Percentiles rank a stretch among this genome's conserved stretches.
These are phyloP conservation scores for Ophiognomonia clavigignenti-juglandacearum DNA, from an alignment of 2,329 filamentous ascomycete species.

Conservation along the genomic window DNA sequence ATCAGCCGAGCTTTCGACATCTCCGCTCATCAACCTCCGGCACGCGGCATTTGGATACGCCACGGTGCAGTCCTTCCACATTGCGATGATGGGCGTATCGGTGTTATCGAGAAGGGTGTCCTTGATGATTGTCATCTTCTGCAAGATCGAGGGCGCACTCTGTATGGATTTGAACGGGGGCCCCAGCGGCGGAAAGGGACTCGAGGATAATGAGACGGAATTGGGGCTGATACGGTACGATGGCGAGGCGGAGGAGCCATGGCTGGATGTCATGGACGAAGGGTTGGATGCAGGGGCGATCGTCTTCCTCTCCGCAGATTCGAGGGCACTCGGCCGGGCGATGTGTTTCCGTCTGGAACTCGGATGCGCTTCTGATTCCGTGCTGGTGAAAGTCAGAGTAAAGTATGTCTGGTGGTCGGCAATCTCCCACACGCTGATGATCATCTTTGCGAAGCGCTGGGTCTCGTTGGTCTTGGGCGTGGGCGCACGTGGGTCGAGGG, in stretches of 20 bases:
- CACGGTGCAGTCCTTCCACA: slow-evolving; percentile 77
- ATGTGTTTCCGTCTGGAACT: slow-evolving; percentile 31
- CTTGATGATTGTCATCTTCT: slow-evolving; percentile 71
- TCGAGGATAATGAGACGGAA: slow-evolving; percentile 46
- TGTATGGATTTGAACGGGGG: slow-evolving; percentile 55
- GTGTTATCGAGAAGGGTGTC: slow-evolving; percentile 73
- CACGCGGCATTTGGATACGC: slow-evolving; percentile 68
- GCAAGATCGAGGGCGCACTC: slow-evolving; percentile 59
- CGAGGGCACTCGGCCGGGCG: slow-evolving; percentile 34
- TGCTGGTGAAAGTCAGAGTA: slow-evolving; percentile 69
- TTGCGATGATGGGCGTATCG: slow-evolving; percentile 67
- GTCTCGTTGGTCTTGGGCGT: slow-evolving; percentile 32
- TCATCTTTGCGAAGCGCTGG: slow-evolving; percentile 64
- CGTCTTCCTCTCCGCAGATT: slow-evolving; percentile 41
- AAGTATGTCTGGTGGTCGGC: slow-evolving; percentile 65
- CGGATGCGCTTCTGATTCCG: slow-evolving; percentile 35
- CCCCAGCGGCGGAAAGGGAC: slow-evolving; percentile 62
- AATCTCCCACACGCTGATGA: slow-evolving; percentile 69
- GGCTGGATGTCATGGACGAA: slow-evolving; percentile 42
- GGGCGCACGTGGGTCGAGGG: slow-evolving; percentile 25
- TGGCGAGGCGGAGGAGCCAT: slow-evolving; percentile 39
- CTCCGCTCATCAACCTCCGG: slow-evolving; percentile 42
- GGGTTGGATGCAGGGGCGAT: slow-evolving; percentile 38
- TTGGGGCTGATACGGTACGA: slow-evolving; percentile 45
- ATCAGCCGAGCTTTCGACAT: slow-evolving; percentile 36